phyloP scores from a whole-genome alignment of 495 filamentous ascomycete genomes.

The Xylaria nigripes region DNA sequence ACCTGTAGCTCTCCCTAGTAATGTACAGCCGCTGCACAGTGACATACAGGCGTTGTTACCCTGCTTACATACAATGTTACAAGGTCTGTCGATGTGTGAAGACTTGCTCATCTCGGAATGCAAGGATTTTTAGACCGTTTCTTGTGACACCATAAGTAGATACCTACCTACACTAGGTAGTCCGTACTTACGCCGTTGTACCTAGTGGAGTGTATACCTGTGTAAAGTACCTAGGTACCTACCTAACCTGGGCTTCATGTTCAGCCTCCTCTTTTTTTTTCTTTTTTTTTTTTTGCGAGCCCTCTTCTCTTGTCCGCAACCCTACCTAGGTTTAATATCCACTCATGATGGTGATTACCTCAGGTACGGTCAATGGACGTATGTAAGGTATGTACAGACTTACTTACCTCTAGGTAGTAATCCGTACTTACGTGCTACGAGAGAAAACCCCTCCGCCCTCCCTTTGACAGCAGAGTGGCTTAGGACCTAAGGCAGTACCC shows the following conservation, averaged over 20 bases:
- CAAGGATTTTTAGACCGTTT: slow-evolving; percentile 11
- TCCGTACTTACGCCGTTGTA: too few species aligned
- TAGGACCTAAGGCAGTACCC: too few species aligned
- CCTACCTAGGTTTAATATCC: too few species aligned
- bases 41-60: neutral
- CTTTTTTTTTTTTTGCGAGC: too few species aligned
- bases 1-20: neutral
- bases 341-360: slow-evolving; percentile 6
- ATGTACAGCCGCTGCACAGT: neutral
- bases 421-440: neutral
- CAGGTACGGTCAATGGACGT: neutral
- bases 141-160: slow-evolving; percentile 8
- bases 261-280: slow-evolving; percentile 11
- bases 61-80: neutral
- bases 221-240: neutral
- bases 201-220: neutral
- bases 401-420: too few species aligned
- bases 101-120: slow-evolving; percentile 9
- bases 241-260: neutral
- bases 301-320: too few species aligned
- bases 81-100: neutral
- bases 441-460: neutral
- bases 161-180: too few species aligned
- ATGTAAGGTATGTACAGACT: too few species aligned
- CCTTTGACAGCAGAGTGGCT: too few species aligned